Conservation (phyloP, 306 rosid species). For the Sindora glabra region DNA sequence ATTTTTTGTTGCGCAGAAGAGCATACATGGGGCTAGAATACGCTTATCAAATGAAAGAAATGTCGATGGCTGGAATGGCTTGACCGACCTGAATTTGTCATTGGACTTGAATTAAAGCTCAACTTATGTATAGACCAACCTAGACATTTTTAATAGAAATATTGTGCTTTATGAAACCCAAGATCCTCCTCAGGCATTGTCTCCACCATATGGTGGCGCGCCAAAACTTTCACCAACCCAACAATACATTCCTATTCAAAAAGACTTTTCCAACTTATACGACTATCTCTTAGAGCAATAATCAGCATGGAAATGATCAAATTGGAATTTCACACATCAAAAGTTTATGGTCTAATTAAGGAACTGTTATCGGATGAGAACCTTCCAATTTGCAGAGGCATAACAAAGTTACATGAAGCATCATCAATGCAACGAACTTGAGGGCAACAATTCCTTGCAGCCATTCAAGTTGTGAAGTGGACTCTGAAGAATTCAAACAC, state of each 20-base stretch:
- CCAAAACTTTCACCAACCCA: conserved; percentile 16
- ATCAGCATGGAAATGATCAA: too few species aligned
- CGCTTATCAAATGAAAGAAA: too few species aligned
- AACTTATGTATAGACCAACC: conserved; percentile 12
- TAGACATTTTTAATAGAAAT: conserved; percentile 11
- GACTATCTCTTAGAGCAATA: not conserved
- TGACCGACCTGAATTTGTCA: not conserved
- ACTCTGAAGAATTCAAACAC: too few species aligned
- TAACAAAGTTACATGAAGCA: conserved; percentile 9
- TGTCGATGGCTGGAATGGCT: too few species aligned
- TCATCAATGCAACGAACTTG: conserved; percentile 14
- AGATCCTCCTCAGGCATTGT: conserved; percentile 16
- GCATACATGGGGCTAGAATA: not conserved
- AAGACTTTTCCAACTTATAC: conserved; percentile 18
- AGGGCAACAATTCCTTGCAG: conserved; percentile 28
- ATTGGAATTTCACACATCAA: too few species aligned
- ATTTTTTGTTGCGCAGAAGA: too few species aligned
- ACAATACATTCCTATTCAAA: conserved; percentile 25
- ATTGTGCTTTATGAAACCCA: conserved; percentile 20
- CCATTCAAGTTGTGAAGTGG: conserved; percentile 29
- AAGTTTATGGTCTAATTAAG: conserved; percentile 44
- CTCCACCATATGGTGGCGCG: conserved; percentile 9
- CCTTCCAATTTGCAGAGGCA: conserved; percentile 31
- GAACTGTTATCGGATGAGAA: conserved; percentile 43
- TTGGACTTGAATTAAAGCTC: not conserved